Conservation (phyloP, 768 basidiomycete species). For the Phylloporus rhodoxanthus region DNA sequence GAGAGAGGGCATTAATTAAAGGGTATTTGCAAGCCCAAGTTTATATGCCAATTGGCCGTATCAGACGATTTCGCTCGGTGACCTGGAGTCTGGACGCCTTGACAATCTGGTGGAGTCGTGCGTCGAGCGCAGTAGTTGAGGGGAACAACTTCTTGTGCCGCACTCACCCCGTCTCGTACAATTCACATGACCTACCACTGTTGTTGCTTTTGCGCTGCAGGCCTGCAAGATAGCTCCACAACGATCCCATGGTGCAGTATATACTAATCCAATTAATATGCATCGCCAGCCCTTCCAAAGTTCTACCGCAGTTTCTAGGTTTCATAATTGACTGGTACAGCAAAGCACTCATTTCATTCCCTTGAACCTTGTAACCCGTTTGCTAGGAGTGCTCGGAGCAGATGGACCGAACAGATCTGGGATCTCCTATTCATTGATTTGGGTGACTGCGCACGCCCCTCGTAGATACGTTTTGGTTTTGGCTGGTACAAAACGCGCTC, state of each 20-base stretch:
- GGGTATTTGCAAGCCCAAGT: neutral
- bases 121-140: neutral
- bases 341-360: neutral
- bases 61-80: constrained; percentile 11
- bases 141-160: neutral
- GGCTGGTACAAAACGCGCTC: too few species aligned
- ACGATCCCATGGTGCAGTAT: too few species aligned
- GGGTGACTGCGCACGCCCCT: neutral
- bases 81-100: neutral
- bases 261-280: too few species aligned
- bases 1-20: constrained; percentile 16
- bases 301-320: neutral
- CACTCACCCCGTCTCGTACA: neutral
- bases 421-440: neutral
- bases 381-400: neutral
- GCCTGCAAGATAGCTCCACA: too few species aligned
- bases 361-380: neutral
- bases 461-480: neutral
- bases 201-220: too few species aligned
- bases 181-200: too few species aligned
- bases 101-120: neutral
- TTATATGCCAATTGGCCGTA: constrained; percentile 18
- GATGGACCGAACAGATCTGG: neutral
- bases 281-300: too few species aligned
- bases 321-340: neutral